Evolutionary conservation across 768 basidiomycete species (phyloP).

Genomic region (Suillus americanus): DNA sequence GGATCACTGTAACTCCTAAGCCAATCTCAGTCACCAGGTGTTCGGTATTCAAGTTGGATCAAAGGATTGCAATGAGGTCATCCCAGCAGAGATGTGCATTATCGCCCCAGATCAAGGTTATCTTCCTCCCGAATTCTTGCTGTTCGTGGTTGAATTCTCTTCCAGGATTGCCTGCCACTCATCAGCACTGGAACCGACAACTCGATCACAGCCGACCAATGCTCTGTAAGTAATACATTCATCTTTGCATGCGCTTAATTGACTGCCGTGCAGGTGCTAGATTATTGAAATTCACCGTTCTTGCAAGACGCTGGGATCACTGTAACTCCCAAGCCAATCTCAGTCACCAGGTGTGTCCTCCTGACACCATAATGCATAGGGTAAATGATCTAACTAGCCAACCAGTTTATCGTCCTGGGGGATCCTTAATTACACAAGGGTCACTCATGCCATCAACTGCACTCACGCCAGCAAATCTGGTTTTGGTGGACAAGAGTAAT

Average conservation of each 20-base stretch:
- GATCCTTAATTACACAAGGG: no score
- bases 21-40: no score
- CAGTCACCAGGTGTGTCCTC: no score
- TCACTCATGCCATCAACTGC: no score
- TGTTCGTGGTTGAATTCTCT: conserved; percentile 38
- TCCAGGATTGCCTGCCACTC: conserved; percentile 37
- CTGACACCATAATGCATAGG: no score
- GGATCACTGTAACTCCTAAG: conserved; percentile 5
- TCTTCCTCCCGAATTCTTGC: conserved; percentile 29
- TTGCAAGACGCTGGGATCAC: conserved; percentile 37
- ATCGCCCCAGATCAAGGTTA: no score
- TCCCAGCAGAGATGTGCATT: no score
- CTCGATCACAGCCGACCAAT: neutral
- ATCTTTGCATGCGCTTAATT: neutral
- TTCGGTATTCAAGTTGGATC: no score
- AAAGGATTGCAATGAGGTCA: no score
- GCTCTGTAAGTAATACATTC: conserved; percentile 9
- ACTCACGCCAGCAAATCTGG: no score
- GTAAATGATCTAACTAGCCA: no score
- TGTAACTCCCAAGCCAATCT: neutral
- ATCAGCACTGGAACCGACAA: conserved; percentile 35
- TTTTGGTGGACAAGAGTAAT: neutral
- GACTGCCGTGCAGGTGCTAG: conserved; percentile 30
- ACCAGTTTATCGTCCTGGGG: no score
- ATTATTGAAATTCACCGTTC: conserved; percentile 39